Evolutionary conservation across 179 eudicot genomes (phyloP).

Genomic region (Nepenthes alata): DNA sequence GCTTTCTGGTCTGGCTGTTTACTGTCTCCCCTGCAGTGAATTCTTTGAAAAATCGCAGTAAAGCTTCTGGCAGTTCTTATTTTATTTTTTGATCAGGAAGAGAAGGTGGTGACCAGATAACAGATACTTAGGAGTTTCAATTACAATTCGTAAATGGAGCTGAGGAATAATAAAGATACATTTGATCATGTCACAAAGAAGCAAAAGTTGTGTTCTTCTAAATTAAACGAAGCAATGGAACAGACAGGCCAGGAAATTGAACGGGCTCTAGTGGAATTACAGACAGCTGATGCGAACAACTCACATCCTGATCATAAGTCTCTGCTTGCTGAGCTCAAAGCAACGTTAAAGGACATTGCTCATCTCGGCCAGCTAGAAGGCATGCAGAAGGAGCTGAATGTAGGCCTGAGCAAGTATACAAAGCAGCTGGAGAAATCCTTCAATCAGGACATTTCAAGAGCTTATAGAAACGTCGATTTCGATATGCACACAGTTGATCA

Average conservation of each 20-base stretch:
- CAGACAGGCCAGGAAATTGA: constrained; percentile 51
- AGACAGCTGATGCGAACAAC: constrained; percentile 26
- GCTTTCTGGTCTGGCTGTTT: no score
- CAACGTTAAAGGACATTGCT: constrained; percentile 40
- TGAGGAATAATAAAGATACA: constrained; percentile 63
- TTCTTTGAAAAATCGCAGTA: no score
- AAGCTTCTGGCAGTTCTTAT: no score
- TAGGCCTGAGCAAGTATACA: constrained; percentile 38
- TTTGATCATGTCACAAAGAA: constrained; percentile 80
- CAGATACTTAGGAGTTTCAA: no score
- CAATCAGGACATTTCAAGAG: constrained; percentile 64
- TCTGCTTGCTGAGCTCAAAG: constrained; percentile 41
- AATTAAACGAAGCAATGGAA: constrained; percentile 54
- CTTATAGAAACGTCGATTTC: constrained; percentile 55
- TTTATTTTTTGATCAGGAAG: no score
- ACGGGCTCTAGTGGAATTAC: constrained; percentile 45
- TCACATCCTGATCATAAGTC: constrained; percentile 29
- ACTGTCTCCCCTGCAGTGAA: no score
- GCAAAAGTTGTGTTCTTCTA: constrained; percentile 60
- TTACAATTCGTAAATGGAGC: constrained; percentile 39
- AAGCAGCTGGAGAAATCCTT: constrained; percentile 54
- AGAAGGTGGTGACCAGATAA: no score
- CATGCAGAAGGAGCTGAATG: constrained; percentile 51
- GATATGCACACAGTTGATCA: constrained; percentile 45
- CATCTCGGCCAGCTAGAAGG: constrained; percentile 37